These are phyloP conservation scores for Penicillium crustosum DNA, from an alignment of 2,329 filamentous ascomycete species.

Conservation along the genomic window DNA sequence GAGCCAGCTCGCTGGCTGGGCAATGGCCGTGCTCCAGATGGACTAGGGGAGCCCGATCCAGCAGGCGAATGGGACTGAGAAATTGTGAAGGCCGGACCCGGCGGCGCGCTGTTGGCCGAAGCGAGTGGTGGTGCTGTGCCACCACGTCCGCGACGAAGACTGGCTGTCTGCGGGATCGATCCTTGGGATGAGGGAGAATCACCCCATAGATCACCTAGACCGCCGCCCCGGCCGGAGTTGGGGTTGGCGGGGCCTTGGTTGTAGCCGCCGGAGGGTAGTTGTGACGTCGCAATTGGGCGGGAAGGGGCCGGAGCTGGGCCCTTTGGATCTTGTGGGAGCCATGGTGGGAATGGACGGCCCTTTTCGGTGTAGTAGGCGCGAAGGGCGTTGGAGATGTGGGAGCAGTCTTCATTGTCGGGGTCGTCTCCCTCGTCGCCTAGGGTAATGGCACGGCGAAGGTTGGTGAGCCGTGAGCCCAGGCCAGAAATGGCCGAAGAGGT, in stretches of 20 bases:
- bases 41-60: constrained; percentile 24
- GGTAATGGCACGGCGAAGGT: constrained; percentile 52
- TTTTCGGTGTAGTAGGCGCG: constrained; percentile 92
- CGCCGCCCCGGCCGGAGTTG: constrained; percentile 36
- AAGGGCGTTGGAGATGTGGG: constrained; percentile 89
- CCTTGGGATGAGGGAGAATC: constrained; percentile 40
- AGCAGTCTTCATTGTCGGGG: constrained; percentile 70
- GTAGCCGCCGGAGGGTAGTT: constrained; percentile 46
- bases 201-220: constrained; percentile 60
- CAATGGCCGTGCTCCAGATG: constrained; percentile 56
- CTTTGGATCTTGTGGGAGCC: constrained; percentile 90
- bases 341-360: constrained; percentile 73
- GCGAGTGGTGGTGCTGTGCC: constrained; percentile 25
- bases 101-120: constrained; percentile 25
- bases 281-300: constrained; percentile 53
- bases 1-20: constrained; percentile 73
- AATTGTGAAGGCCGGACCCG: constrained; percentile 15
- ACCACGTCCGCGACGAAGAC: constrained; percentile 39
- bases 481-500: constrained; percentile 48
- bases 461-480: constrained; percentile 57
- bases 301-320: constrained; percentile 55
- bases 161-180: constrained; percentile 37
- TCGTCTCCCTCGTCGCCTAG: constrained; percentile 45
- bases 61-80: constrained; percentile 29
- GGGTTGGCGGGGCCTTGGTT: constrained; percentile 32